Percentiles rank a stretch among this genome's conserved stretches.
Conservation (phyloP, 1,284 basidiomycete species). For the Trichosporon ovoides region DNA sequence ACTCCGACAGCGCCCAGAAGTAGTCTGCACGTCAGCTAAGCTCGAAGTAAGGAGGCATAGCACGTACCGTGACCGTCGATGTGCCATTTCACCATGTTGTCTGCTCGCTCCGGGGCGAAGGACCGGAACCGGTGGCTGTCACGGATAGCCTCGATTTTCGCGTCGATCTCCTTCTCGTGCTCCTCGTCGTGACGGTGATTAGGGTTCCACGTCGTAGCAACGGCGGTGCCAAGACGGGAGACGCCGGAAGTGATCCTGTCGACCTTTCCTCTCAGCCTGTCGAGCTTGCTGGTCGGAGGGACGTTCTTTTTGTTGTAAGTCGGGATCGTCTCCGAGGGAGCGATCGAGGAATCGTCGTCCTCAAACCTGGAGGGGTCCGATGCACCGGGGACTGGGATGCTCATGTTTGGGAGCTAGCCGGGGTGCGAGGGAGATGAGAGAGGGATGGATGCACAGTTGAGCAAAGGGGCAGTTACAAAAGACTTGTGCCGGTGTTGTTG, state of each 20-base stretch:
- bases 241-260: conserved; percentile 35
- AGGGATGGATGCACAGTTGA: no score
- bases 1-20: conserved; percentile 84
- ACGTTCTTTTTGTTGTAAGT: conserved; percentile 27
- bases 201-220: conserved; percentile 47
- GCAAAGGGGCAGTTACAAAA: no score
- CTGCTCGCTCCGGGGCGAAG: conserved; percentile 65
- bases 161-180: conserved; percentile 61
- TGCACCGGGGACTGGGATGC: neutral
- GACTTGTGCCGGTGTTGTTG: no score
- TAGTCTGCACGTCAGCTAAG: conserved; percentile 56
- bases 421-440: no score
- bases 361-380: neutral
- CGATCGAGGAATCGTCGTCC: conserved; percentile 1
- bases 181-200: conserved; percentile 64
- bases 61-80: conserved; percentile 69
- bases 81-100: conserved; percentile 83
- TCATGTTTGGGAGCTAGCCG: neutral
- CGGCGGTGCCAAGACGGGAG: conserved; percentile 33
- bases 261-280: conserved; percentile 33
- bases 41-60: neutral
- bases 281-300: conserved; percentile 11
- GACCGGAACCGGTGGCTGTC: conserved; percentile 73
- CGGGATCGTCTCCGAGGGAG: neutral
- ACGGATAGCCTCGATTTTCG: conserved; percentile 64